Percentiles rank a stretch among this genome's conserved stretches.
Conservation (phyloP, 768 basidiomycete genomes). For the Arthromyces matolae region DNA sequence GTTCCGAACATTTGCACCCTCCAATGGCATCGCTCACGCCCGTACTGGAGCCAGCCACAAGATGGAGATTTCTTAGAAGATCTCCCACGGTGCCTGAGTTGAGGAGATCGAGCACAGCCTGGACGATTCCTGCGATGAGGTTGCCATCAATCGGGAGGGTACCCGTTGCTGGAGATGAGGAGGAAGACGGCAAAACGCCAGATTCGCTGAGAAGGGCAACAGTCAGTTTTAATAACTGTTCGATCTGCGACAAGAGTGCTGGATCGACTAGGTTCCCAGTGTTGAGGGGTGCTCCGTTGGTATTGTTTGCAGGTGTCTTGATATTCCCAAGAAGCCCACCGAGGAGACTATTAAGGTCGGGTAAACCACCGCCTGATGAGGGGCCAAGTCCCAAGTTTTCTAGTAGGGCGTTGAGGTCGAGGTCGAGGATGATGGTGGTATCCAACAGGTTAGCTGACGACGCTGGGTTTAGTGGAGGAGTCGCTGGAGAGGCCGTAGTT, state of each 20-base stretch:
- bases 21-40: slow-evolving; percentile 6
- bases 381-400: slow-evolving; percentile 21
- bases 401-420: slow-evolving; percentile 22
- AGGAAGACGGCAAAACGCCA: slow-evolving; percentile 1
- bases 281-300: background rate
- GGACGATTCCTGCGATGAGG: slow-evolving; percentile 13
- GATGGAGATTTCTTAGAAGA: slow-evolving; percentile 10
- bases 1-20: slow-evolving; percentile 9
- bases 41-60: background rate
- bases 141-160: slow-evolving; percentile 1
- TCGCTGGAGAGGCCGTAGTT: background rate
- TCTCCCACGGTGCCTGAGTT: slow-evolving; percentile 7
- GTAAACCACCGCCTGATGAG: background rate
- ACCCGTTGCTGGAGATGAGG: background rate
- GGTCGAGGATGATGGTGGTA: slow-evolving; percentile 20
- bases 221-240: slow-evolving; percentile 6
- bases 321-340: background rate
- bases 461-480: background rate
- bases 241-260: slow-evolving; percentile 6
- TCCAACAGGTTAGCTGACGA: slow-evolving; percentile 3
- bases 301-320: background rate
- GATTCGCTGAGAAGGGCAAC: slow-evolving; percentile 7
- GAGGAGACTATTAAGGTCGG: background rate
- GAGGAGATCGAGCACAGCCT: slow-evolving; percentile 11
- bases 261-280: slow-evolving; percentile 4